Evolutionary conservation across 2,329 filamentous ascomycete genomes (phyloP).

Genomic region (Exophiala sp.): DNA sequence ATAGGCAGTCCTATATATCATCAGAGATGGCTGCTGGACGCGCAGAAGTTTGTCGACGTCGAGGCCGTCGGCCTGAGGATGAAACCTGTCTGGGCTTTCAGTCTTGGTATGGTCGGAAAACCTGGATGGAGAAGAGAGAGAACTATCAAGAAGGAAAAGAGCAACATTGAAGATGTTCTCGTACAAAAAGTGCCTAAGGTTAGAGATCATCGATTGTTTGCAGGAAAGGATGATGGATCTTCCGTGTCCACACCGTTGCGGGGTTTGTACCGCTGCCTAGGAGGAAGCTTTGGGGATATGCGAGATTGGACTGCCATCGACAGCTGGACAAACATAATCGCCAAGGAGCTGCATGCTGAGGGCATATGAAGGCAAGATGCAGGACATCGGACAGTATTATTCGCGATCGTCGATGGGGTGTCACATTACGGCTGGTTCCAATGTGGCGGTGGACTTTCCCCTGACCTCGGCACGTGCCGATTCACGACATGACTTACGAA

Average conservation of each 20-base stretch:
- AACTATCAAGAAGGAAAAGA: constrained; percentile 8
- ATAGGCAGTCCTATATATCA: constrained; percentile 20
- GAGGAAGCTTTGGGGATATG: constrained; percentile 18
- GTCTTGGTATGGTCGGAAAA: constrained; percentile 15
- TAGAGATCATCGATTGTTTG: constrained; percentile 21
- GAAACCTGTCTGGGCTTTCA: constrained; percentile 22
- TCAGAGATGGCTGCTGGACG: constrained; percentile 18
- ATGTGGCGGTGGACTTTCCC: too few species aligned
- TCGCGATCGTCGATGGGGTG: too few species aligned
- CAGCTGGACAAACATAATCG: constrained; percentile 17
- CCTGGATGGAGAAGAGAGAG: constrained; percentile 14
- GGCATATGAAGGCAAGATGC: neutral
- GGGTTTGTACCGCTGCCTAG: constrained; percentile 19
- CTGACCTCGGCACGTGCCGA: too few species aligned
- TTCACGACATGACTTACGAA: too few species aligned
- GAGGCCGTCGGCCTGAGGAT: constrained; percentile 20
- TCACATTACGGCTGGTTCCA: too few species aligned
- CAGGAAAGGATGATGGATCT: constrained; percentile 17
- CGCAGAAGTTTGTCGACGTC: constrained; percentile 21
- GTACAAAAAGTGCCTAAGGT: constrained; percentile 17
- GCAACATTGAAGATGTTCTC: constrained; percentile 7
- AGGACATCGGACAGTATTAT: neutral
- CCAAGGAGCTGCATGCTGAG: constrained; percentile 13
- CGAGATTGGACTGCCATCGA: constrained; percentile 23
- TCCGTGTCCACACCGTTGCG: constrained; percentile 5